Evolutionary conservation across 1,139 yeast species (phyloP), one percentile per base, ranked within the genome.

Genomic region (Magnusiomyces suaveolens): DNA sequence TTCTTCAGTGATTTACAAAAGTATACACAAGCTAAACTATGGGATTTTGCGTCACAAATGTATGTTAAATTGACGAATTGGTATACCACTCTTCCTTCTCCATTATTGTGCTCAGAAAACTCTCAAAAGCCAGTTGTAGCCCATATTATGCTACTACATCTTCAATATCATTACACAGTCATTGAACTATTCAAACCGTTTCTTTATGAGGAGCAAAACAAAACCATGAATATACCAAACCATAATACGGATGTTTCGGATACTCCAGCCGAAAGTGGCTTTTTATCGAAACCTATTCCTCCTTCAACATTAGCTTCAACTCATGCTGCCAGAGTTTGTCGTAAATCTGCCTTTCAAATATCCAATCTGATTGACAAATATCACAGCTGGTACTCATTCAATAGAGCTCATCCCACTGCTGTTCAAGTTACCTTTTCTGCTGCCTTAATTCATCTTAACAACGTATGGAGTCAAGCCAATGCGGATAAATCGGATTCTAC

Each of bases 341-440:
- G 56, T 23, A 43, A 38, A 10, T 48, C 58, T 26, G 60, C 60
- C 12, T 36, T 49, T n/a, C 46, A 48, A 23, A 53, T 58, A 10
- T 44, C 60, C 18, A 57, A 48, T 20, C 52, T 58, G 10, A 24
- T 54, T 10, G 52, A 48, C 21, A 48, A 50, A 32, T 57, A 58
- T 36, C 56, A 53, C 21, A 51, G 55, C 33, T 54, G 56, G 54
- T 63, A 63, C 52, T 39, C 61, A 2, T 51, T 63, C 49, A 57
- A 62, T 14, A 53, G 63, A 44, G 58, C 62, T 14, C 61, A 61
- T 16, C 59, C 62, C 32, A 53, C 60, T 39, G 56, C 63, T 2
- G 62, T 62, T 16, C 62, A 63, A 43, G 60, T 62, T 26, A 56
- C 60, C 3, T 63, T 63, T 51, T 60, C 65, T 14, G 65, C 65